These are phyloP conservation scores for Tulasnella sp. DNA, from an alignment of 768 basidiomycete species.

Conservation along the genomic window DNA sequence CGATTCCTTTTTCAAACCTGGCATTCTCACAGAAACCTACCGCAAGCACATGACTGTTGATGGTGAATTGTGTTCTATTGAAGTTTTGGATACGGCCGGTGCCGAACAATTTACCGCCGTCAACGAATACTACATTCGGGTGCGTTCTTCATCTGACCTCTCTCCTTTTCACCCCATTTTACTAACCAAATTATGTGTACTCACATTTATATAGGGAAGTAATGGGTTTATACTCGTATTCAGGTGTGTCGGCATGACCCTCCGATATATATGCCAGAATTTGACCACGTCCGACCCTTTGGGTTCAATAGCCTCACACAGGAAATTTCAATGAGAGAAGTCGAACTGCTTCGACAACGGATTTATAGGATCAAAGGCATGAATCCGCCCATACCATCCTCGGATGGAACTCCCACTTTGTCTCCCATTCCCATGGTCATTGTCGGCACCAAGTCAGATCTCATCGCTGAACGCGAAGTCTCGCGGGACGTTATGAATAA, in stretches of 20 bases:
- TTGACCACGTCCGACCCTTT: background rate
- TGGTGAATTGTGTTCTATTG: conserved; percentile 13
- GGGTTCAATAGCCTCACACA: conserved; percentile 49
- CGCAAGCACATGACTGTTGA: conserved; percentile 12
- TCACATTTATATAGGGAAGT: conserved; percentile 24
- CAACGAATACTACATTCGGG: conserved; percentile 14
- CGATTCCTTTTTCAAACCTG: background rate
- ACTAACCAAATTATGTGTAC: background rate
- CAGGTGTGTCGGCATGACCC: conserved; percentile 34
- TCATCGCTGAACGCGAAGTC: conserved; percentile 70
- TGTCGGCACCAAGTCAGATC: conserved; percentile 76
- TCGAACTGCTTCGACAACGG: conserved; percentile 67
- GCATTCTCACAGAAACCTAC: conserved; percentile 8
- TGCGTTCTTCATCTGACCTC: background rate
- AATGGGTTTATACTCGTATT: conserved; percentile 75
- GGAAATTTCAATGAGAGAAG: conserved; percentile 66
- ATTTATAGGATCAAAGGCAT: conserved; percentile 64
- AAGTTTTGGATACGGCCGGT: conserved; percentile 17
- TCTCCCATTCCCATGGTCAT: conserved; percentile 65
- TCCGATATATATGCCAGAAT: background rate
- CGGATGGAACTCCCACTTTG: background rate
- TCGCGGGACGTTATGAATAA: conserved; percentile 26
- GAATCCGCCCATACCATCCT: conserved; percentile 15
- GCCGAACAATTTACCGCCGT: conserved; percentile 17
- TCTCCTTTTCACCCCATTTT: background rate